These are phyloP conservation scores for Fusarium kyushuense DNA, from an alignment of 2,329 filamentous ascomycete genomes.

Conservation along the genomic window DNA sequence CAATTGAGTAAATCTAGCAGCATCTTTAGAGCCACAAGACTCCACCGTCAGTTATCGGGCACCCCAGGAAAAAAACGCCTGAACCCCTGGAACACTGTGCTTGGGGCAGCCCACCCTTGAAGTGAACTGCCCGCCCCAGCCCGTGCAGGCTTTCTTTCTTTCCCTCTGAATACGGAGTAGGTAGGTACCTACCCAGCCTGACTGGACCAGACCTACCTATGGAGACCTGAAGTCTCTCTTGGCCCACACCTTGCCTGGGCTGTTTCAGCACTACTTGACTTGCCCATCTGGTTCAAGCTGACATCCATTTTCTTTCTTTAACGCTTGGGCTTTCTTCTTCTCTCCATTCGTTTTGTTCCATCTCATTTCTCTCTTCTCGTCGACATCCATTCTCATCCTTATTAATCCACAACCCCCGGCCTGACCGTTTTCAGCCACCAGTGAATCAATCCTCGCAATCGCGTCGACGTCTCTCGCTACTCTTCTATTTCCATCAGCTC, in stretches of 20 bases:
- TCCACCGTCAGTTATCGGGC: slow-evolving; percentile 17
- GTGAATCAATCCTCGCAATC: slow-evolving; percentile 25
- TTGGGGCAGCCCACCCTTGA: slow-evolving; percentile 29
- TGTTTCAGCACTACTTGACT: slow-evolving; percentile 34
- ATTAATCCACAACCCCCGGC: slow-evolving; percentile 5
- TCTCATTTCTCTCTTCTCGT: slow-evolving; percentile 41
- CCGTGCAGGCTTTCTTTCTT: slow-evolving; percentile 7
- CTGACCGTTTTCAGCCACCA: slow-evolving; percentile 32
- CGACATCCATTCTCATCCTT: slow-evolving; percentile 22
- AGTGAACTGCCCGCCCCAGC: slow-evolving; percentile 9
- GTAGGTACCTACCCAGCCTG: too few species aligned
- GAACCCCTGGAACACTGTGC: slow-evolving; percentile 31
- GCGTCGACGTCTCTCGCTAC: slow-evolving; percentile 37
- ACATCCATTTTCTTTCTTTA: slow-evolving; percentile 32
- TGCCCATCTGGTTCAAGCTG: slow-evolving; percentile 25
- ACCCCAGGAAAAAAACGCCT: slow-evolving; percentile 35
- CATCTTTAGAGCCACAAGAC: slow-evolving; percentile 7
- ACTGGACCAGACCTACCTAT: background rate
- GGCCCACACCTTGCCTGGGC: slow-evolving; percentile 22
- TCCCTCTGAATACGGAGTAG: background rate
- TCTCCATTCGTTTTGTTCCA: slow-evolving; percentile 18
- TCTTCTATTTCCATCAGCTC: slow-evolving; percentile 19
- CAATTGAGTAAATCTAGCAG: slow-evolving; percentile 17
- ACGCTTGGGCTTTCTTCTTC: slow-evolving; percentile 37
- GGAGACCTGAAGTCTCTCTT: slow-evolving; percentile 1